phyloP scores from a whole-genome alignment of 352 stramenopile genomes.

The Globisporangium spinosum region DNA sequence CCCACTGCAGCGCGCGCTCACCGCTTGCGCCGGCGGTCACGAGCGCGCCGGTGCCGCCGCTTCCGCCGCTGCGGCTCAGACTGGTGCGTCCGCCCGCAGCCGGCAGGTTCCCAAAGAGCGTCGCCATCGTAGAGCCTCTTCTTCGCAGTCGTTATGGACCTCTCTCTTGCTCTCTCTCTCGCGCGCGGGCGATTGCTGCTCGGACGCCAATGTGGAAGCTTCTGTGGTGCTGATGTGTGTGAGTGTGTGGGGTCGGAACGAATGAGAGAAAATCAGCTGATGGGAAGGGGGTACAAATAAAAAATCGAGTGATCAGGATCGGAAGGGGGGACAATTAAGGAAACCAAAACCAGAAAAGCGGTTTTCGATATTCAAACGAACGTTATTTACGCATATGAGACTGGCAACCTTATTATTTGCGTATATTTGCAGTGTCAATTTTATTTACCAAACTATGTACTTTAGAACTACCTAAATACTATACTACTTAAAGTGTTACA shows the following conservation, averaged over 20 bases:
- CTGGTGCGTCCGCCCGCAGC: conserved; percentile 46
- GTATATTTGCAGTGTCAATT: too few relatives aligned
- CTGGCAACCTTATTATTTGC: not conserved
- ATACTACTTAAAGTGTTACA: not conserved
- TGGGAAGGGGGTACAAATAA: not conserved
- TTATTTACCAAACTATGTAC: not conserved
- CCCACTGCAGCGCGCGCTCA: conserved; percentile 73
- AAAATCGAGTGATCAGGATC: not conserved
- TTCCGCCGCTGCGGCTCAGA: conserved; percentile 23
- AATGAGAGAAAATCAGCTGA: conserved; percentile 1
- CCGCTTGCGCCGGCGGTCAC: conserved; percentile 23
- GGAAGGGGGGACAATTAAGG: not conserved
- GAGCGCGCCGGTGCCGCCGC: conserved; percentile 28
- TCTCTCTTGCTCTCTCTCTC: not conserved
- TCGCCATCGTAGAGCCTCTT: conserved; percentile 38
- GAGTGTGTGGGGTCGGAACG: not conserved
- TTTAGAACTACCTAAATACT: not conserved
- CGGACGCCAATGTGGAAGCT: not conserved
- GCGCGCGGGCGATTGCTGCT: not conserved
- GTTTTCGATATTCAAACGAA: not conserved
- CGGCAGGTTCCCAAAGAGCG: conserved; percentile 68
- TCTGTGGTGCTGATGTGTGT: not conserved
- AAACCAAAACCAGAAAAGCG: not conserved
- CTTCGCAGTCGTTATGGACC: not conserved
- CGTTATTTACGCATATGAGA: not conserved